These are phyloP conservation scores for Boletus reticulatus DNA, from an alignment of 768 basidiomycete genomes.

Conservation along the genomic window DNA sequence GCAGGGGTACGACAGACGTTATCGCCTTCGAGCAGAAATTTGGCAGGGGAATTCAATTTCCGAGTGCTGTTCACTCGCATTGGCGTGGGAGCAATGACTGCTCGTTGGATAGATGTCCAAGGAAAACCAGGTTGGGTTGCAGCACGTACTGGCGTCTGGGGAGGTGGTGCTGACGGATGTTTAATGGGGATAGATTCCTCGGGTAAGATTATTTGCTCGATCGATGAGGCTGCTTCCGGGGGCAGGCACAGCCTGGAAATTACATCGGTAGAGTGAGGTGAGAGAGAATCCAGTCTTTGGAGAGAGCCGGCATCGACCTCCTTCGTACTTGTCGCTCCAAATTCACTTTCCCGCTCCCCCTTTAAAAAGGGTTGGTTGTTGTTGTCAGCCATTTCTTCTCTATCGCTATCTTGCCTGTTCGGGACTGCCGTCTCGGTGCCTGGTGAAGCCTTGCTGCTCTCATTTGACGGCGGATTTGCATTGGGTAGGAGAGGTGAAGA, in stretches of 20 bases:
- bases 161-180: constrained; percentile 23
- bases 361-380: not conserved
- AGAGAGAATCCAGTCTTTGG: constrained; percentile 53
- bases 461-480: constrained; percentile 20
- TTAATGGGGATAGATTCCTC: constrained; percentile 4
- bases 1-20: constrained; percentile 58
- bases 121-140: constrained; percentile 17
- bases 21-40: constrained; percentile 34
- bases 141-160: constrained; percentile 13
- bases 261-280: constrained; percentile 52
- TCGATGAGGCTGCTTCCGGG: constrained; percentile 14
- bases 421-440: not conserved
- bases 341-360: constrained; percentile 21
- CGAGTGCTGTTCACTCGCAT: constrained; percentile 15
- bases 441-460: constrained; percentile 18
- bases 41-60: constrained; percentile 28
- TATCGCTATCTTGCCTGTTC: not conserved
- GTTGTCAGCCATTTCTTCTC: not conserved
- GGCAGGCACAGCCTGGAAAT: constrained; percentile 39
- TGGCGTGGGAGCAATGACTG: constrained; percentile 30
- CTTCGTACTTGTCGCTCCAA: constrained; percentile 32
- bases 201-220: constrained; percentile 9
- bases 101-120: constrained; percentile 23
- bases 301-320: constrained; percentile 17
- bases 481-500: constrained; percentile 6